These are phyloP conservation scores for Nitzschia sp. DNA, from an alignment of 108 stramenopile genomes.

Conservation along the genomic window DNA sequence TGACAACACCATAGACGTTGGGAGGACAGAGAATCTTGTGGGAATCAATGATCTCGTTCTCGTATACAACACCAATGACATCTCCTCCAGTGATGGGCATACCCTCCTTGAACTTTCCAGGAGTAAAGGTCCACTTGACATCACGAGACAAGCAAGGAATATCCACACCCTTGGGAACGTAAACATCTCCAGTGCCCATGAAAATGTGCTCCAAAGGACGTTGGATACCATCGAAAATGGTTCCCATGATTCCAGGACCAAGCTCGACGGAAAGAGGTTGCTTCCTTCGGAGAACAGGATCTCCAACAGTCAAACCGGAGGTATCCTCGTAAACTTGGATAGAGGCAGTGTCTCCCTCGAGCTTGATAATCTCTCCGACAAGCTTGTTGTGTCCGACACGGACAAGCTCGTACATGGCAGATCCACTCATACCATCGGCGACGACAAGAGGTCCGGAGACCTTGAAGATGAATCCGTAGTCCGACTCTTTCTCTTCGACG, in stretches of 20 bases:
- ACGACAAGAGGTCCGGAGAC: constrained; percentile 98
- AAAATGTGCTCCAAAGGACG: constrained; percentile 97
- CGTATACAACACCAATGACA: constrained; percentile 93
- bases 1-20: constrained; percentile 95
- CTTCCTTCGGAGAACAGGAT: constrained; percentile 93
- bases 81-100: constrained; percentile 92
- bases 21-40: constrained; percentile 99
- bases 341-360: constrained; percentile 98
- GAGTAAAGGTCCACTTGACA: constrained; percentile 92
- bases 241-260: constrained; percentile 99
- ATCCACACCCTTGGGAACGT: constrained; percentile 98
- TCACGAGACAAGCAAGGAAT: constrained; percentile 89
- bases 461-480: constrained; percentile 98
- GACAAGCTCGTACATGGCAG: constrained; percentile 99
- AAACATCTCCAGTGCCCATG: constrained; percentile 82
- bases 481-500: constrained; percentile 84
- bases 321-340: constrained; percentile 99
- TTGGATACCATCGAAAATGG: constrained; percentile 99
- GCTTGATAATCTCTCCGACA: constrained; percentile 99
- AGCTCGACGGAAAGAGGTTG: constrained; percentile 96
- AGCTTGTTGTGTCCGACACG: constrained; percentile 98
- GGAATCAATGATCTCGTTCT: constrained; percentile 96
- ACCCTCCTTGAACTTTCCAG: constrained; percentile 89
- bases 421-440: constrained; percentile 97
- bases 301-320: constrained; percentile 96